A percentile compares a stretch with the other conserved stretches of the same genome.
phyloP scores from a whole-genome alignment of 805 yeast species.

The Candida morakotiae region DNA sequence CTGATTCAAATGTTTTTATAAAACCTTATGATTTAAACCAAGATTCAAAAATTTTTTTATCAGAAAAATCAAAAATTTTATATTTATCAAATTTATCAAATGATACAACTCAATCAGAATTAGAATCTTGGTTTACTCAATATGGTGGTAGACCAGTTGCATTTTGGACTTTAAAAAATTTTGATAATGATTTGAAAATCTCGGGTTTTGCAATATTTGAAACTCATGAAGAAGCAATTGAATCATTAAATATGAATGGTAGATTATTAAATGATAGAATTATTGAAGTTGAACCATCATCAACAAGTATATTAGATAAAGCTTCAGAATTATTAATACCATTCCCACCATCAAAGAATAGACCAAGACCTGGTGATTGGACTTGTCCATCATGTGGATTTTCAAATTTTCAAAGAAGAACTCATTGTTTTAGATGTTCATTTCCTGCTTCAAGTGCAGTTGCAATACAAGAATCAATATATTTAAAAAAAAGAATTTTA shows the following conservation, averaged over 20 bases:
- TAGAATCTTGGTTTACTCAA: constrained; percentile 88
- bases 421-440: constrained; percentile 90
- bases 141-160: constrained; percentile 84
- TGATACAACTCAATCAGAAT: constrained; percentile 86
- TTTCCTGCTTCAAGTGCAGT: constrained; percentile 78
- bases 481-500: constrained; percentile 16
- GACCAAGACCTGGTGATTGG: constrained; percentile 98
- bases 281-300: constrained; percentile 84
- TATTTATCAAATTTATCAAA: constrained; percentile 75
- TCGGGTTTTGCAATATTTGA: constrained; percentile 85
- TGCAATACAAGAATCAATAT: constrained; percentile 61
- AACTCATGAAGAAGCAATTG: constrained; percentile 82
- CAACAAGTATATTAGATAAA: constrained; percentile 68
- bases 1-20: constrained; percentile 53
- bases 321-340: constrained; percentile 81
- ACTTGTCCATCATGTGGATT: constrained; percentile 96
- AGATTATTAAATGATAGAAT: constrained; percentile 66
- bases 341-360: constrained; percentile 78
- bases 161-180: constrained; percentile 79
- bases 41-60: constrained; percentile 62
- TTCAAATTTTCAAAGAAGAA: constrained; percentile 88
- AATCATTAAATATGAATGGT: constrained; percentile 76
- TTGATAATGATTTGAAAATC: constrained; percentile 24
- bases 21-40: constrained; percentile 75
- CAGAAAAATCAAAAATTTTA: constrained; percentile 74